Evolutionary conservation across 371 early-diverging fungal genomes (phyloP).

Genomic region (Syncephalastrum sp.): DNA sequence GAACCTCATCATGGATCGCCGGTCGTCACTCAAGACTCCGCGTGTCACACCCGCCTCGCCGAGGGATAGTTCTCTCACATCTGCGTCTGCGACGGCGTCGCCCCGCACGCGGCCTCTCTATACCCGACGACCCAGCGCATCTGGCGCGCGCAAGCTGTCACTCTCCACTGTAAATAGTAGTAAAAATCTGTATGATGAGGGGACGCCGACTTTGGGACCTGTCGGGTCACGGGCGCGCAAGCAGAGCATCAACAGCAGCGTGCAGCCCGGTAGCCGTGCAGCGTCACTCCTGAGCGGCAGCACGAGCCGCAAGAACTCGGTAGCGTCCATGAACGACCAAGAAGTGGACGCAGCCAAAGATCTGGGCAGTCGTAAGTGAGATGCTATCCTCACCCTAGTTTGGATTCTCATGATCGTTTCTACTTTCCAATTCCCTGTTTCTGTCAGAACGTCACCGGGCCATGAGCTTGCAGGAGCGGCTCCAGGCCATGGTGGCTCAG

Average conservation of each 20-base stretch:
- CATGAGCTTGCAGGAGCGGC: slow-evolving; percentile 30
- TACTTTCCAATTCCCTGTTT: too few species aligned
- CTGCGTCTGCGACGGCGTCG: slow-evolving; percentile 8
- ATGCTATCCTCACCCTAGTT: background rate
- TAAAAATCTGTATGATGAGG: slow-evolving; percentile 11
- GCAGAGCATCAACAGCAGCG: slow-evolving; percentile 9
- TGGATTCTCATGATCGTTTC: slow-evolving; percentile 3
- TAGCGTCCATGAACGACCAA: slow-evolving; percentile 11
- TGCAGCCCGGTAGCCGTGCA: slow-evolving; percentile 6
- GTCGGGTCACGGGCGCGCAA: slow-evolving; percentile 8
- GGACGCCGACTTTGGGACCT: slow-evolving; percentile 17
- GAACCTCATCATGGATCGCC: slow-evolving; percentile 10
- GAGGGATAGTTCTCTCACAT: slow-evolving; percentile 2
- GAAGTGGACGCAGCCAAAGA: slow-evolving; percentile 14
- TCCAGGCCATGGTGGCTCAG: slow-evolving; percentile 35
- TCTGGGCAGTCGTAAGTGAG: slow-evolving; percentile 11
- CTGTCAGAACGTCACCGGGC: slow-evolving; percentile 18
- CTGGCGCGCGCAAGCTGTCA: slow-evolving; percentile 17
- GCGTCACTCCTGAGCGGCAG: slow-evolving; percentile 1
- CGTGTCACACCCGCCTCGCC: slow-evolving; percentile 20
- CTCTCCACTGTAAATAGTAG: slow-evolving; percentile 15
- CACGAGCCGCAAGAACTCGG: slow-evolving; percentile 16
- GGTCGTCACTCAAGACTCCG: slow-evolving; percentile 19
- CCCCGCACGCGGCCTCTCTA: slow-evolving; percentile 10
- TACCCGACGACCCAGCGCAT: slow-evolving; percentile 10